Percentiles rank a stretch among this genome's conserved stretches.
Conservation (phyloP, 441 rosid species). For the Corymbia citriodora region DNA sequence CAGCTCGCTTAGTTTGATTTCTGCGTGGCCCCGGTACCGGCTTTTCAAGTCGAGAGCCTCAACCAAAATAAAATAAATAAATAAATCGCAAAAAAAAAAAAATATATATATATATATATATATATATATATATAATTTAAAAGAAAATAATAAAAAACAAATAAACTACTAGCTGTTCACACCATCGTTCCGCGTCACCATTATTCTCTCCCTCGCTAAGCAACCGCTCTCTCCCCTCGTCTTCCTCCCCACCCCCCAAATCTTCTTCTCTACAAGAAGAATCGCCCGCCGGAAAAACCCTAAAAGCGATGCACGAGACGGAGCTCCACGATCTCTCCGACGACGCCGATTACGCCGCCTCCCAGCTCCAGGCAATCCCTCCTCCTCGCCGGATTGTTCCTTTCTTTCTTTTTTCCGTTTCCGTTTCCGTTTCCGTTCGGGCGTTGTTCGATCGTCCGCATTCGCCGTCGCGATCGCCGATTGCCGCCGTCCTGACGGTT, state of each 20-base stretch:
- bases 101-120: too few species aligned
- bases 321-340: conserved; percentile 89
- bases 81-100: not conserved
- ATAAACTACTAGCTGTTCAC: not conserved
- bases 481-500: not conserved
- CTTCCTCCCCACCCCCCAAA: rapidly evolving
- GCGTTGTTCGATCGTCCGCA: not conserved
- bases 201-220: not conserved
- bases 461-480: not conserved
- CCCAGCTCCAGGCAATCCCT: conserved; percentile 60
- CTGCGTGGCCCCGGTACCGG: not conserved
- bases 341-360: conserved; percentile 97
- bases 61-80: too few species aligned
- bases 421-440: not conserved
- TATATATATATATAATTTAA: too few species aligned
- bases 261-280: not conserved
- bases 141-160: rapidly evolving
- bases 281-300: not conserved
- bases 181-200: not conserved
- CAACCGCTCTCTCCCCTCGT: not conserved
- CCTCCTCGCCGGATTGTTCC: not conserved
- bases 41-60: not conserved
- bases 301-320: conserved; percentile 54
- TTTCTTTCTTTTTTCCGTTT: not conserved
- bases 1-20: not conserved